Percentiles rank a stretch among this genome's conserved stretches.
Conservation (phyloP, 192 early-diverging fungal species). For the Chytriomyces sp. region DNA sequence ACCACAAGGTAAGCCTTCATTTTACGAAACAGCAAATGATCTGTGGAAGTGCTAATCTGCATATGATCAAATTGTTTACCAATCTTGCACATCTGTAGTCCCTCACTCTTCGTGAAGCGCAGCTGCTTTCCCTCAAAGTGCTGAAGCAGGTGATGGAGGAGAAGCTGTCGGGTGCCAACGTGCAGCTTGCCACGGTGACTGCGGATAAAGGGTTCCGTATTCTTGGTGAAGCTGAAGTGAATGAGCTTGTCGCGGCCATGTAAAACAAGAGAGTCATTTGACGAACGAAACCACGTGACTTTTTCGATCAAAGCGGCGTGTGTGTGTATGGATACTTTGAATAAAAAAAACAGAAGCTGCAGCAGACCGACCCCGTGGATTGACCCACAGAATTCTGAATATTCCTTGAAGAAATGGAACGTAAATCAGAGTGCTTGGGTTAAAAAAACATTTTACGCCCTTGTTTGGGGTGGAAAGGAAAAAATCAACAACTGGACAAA, state of each 20-base stretch:
- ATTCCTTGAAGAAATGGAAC: too few species aligned
- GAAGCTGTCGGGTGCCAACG: constrained; percentile 94
- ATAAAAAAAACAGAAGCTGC: too few species aligned
- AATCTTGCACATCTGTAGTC: constrained; percentile 56
- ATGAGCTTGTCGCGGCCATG: constrained; percentile 48
- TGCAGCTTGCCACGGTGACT: constrained; percentile 92
- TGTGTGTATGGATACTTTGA: too few species aligned
- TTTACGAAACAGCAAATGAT: too few species aligned
- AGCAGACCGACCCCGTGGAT: too few species aligned
- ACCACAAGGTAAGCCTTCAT: constrained; percentile 73
- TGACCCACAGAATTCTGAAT: too few species aligned
- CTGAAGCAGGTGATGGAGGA: constrained; percentile 99
- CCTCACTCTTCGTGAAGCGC: constrained; percentile 84
- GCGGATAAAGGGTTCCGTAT: constrained; percentile 77
- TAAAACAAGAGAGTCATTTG: neutral
- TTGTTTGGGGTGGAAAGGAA: neutral
- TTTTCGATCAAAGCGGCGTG: neutral
- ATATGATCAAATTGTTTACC: too few species aligned
- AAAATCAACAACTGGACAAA: constrained; percentile 9
- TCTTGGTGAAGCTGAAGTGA: constrained; percentile 78
- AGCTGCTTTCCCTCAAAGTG: constrained; percentile 89
- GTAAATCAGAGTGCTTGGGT: too few species aligned
- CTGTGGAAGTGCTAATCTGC: too few species aligned
- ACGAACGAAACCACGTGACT: neutral
- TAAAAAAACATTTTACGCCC: too few species aligned